phyloP scores from a whole-genome alignment of 2,329 filamentous ascomycete genomes.

The Talaromyces atroroseus region DNA sequence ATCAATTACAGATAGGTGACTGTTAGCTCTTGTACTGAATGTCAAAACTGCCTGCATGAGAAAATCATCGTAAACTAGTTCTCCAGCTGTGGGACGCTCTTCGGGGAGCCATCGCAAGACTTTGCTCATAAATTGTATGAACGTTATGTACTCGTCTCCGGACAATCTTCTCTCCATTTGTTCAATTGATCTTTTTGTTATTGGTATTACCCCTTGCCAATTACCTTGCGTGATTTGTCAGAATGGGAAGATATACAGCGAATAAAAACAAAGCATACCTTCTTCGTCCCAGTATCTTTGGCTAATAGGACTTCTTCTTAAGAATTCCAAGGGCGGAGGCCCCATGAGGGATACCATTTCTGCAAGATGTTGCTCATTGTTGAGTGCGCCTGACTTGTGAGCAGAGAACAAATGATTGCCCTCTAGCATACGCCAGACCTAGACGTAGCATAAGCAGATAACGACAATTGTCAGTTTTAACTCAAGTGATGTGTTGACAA shows the following conservation, averaged over 20 bases:
- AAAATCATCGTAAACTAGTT: constrained; percentile 14
- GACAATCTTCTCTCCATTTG: constrained; percentile 1
- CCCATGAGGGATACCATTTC: constrained; percentile 17
- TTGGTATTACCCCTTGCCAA: constrained; percentile 4
- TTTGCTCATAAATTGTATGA: constrained; percentile 2
- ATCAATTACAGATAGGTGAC: not conserved
- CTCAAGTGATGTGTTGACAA: not conserved
- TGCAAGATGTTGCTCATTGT: constrained; percentile 15
- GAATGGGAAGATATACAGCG: not conserved
- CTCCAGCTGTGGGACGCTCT: constrained; percentile 1
- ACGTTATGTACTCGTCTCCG: not conserved
- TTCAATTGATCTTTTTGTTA: not conserved
- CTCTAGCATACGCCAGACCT: constrained; percentile 17
- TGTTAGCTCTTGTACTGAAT: not conserved
- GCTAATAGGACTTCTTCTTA: constrained; percentile 5
- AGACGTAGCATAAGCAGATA: not conserved
- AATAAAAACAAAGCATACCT: constrained; percentile 8
- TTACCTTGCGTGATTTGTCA: not conserved
- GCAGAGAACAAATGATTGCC: constrained; percentile 14
- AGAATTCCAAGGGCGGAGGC: constrained; percentile 13
- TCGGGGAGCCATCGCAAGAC: constrained; percentile 6
- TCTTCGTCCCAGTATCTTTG: constrained; percentile 15
- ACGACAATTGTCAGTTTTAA: not conserved
- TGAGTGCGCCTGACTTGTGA: constrained; percentile 1
- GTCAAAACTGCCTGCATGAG: constrained; percentile 12